Evolutionary conservation across 805 yeast species (phyloP).

Genomic region (Starmerella powellii): DNA sequence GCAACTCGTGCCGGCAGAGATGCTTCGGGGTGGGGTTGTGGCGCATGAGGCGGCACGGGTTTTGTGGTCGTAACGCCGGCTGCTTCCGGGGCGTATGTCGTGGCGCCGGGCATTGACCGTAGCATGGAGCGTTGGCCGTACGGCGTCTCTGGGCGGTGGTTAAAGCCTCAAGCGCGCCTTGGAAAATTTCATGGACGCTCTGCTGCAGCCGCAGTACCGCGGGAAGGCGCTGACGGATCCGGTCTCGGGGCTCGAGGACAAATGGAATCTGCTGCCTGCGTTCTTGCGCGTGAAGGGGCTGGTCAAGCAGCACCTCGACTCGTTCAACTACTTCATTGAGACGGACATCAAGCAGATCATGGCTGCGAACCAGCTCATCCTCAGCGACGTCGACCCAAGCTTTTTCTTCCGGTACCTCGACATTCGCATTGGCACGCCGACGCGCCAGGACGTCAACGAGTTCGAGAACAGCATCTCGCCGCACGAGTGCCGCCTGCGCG

Average conservation of each 20-base stretch:
- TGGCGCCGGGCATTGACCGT: no score
- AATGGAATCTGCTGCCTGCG: constrained; percentile 95
- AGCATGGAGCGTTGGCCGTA: no score
- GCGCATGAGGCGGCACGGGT: no score
- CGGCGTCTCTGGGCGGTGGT: no score
- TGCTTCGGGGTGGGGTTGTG: no score
- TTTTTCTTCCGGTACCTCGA: constrained; percentile 87
- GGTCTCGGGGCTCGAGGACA: constrained; percentile 83
- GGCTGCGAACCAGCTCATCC: constrained; percentile 73
- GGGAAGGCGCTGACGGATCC: constrained; percentile 83
- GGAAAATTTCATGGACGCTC: constrained; percentile 35
- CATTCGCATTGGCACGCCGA: constrained; percentile 66
- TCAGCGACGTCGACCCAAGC: constrained; percentile 94
- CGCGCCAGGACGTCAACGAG: constrained; percentile 29
- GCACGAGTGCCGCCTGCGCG: constrained; percentile 90
- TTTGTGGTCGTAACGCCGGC: no score
- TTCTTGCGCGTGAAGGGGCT: constrained; percentile 89
- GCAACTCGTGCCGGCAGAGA: no score
- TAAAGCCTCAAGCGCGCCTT: no score
- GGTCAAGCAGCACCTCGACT: constrained; percentile 93
- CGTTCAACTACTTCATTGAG: constrained; percentile 95
- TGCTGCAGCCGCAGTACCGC: constrained; percentile 66
- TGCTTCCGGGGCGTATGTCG: no score
- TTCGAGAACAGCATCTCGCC: constrained; percentile 39
- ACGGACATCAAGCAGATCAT: constrained; percentile 86